A percentile compares a stretch with the other conserved stretches of the same genome.
Evolutionary conservation across 2,329 filamentous ascomycete species (phyloP).

Genomic region (Pyrenophora seminiperda): DNA sequence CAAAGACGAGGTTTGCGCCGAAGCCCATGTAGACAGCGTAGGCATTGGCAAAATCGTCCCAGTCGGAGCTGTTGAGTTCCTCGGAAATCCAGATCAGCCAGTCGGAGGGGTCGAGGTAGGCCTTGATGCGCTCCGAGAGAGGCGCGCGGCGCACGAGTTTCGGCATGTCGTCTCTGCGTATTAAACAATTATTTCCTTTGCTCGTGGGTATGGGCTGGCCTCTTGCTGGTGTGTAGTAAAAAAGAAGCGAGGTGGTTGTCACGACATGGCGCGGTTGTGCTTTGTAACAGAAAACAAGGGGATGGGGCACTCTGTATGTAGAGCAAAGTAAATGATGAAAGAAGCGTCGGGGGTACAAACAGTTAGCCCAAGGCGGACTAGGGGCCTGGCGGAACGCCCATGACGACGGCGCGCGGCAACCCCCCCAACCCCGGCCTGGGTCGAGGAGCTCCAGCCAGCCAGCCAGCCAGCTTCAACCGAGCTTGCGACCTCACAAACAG

Average conservation of each 20-base stretch:
- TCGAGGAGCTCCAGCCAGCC: constrained; percentile 6
- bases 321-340: constrained; percentile 13
- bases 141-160: constrained; percentile 83
- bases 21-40: constrained; percentile 79
- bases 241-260: constrained; percentile 12
- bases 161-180: constrained; percentile 26
- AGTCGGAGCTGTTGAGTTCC: constrained; percentile 88
- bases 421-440: not conserved
- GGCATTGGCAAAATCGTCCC: constrained; percentile 76
- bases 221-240: not conserved
- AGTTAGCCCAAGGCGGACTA: constrained; percentile 31
- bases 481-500: constrained; percentile 25
- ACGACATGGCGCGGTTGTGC: constrained; percentile 34
- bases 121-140: constrained; percentile 77
- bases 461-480: constrained; percentile 23
- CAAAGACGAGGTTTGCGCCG: constrained; percentile 75
- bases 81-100: constrained; percentile 90
- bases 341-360: constrained; percentile 21
- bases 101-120: constrained; percentile 84
- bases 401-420: constrained; percentile 30
- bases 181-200: constrained; percentile 2
- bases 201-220: not conserved
- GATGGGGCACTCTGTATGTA: too few species aligned
- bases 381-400: constrained; percentile 32
- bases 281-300: constrained; percentile 10